Conservation (phyloP, 192 early-diverging fungal species). For the Backusella tarrabulga region DNA sequence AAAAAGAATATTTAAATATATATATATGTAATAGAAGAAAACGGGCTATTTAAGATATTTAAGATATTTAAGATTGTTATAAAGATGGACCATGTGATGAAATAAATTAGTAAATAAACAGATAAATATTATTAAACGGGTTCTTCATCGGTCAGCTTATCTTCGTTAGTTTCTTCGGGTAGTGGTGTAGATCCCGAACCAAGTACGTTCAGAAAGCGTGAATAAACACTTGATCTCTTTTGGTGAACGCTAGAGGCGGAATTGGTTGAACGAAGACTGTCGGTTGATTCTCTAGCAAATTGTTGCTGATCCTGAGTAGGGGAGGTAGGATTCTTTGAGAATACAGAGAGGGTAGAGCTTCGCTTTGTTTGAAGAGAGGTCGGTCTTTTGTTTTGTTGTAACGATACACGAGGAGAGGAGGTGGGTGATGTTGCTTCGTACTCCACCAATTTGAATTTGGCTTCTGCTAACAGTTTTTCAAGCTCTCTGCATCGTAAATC, state of each 20-base stretch:
- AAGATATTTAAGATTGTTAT: neutral
- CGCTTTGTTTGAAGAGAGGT: constrained; percentile 1
- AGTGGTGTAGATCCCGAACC: neutral
- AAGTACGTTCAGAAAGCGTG: constrained; percentile 26
- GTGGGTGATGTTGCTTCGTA: constrained; percentile 20
- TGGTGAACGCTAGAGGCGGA: constrained; percentile 3
- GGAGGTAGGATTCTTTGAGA: constrained; percentile 12
- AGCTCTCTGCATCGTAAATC: constrained; percentile 39
- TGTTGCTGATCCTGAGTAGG: constrained; percentile 6
- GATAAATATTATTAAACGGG: neutral
- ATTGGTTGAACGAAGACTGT: constrained; percentile 19
- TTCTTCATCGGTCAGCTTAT: constrained; percentile 3
- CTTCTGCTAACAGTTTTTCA: constrained; percentile 39
- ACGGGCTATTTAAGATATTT: neutral
- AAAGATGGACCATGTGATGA: neutral
- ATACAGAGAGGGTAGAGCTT: constrained; percentile 1
- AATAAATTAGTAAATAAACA: neutral
- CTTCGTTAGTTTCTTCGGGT: neutral
- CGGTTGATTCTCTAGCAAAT: constrained; percentile 21
- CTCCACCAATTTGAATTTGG: constrained; percentile 37
- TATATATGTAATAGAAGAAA: neutral
- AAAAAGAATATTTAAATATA: neutral
- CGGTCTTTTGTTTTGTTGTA: constrained; percentile 17
- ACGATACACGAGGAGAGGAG: constrained; percentile 22
- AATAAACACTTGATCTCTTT: constrained; percentile 33